Conservation (phyloP, 176 grass and related monocot species). For the Oryza meridionalis region DNA sequence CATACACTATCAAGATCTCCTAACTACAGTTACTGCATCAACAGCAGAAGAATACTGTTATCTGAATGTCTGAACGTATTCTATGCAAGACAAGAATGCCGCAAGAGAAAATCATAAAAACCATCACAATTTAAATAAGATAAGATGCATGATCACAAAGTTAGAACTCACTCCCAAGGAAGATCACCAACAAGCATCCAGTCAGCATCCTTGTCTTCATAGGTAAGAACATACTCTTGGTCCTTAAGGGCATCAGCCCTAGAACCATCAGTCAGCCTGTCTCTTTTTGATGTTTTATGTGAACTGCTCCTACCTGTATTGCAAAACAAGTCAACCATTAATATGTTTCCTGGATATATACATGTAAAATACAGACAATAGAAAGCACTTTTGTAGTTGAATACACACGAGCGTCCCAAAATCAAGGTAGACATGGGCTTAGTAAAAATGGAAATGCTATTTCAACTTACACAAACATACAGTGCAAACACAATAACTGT, state of each 20-base stretch:
- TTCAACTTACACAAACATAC: neutral
- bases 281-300: constrained; percentile 43
- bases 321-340: constrained; percentile 24
- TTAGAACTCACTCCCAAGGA: constrained; percentile 72
- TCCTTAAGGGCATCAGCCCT: constrained; percentile 66
- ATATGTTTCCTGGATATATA: neutral
- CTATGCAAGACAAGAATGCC: neutral
- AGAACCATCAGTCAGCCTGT: constrained; percentile 57
- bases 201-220: constrained; percentile 77
- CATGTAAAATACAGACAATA: neutral
- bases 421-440: constrained; percentile 9
- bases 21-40: neutral
- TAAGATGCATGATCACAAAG: neutral
- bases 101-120: neutral
- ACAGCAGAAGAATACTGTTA: neutral
- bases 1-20: neutral
- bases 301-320: constrained; percentile 53
- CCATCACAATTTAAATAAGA: neutral
- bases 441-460: neutral
- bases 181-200: constrained; percentile 89
- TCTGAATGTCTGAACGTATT: neutral
- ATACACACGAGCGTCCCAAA: neutral
- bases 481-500: neutral
- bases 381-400: neutral
- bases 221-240: constrained; percentile 76